Evolutionary conservation across 306 rosid genomes (phyloP).

Genomic region (Rubus parviflorus): DNA sequence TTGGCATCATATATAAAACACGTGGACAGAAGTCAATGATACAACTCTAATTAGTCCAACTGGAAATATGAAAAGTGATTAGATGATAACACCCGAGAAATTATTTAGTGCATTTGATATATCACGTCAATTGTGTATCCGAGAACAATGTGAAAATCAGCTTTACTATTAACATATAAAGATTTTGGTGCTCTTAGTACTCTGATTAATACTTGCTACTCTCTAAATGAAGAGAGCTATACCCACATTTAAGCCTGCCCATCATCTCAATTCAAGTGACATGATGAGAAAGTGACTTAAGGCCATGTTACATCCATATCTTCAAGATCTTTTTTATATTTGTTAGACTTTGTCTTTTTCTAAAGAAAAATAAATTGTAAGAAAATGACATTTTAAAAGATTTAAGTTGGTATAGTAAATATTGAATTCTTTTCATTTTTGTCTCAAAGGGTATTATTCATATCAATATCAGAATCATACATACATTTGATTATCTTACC

Average conservation of each 20-base stretch:
- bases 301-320: slow-evolving; percentile 21
- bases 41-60: not conserved
- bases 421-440: not conserved
- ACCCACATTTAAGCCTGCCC: not conserved
- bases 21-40: not conserved
- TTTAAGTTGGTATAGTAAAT: not conserved
- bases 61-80: not conserved
- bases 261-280: slow-evolving; percentile 6
- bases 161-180: not conserved
- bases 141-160: not conserved
- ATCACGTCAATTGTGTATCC: not conserved
- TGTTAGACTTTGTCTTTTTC: slow-evolving; percentile 27
- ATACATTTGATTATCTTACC: not conserved
- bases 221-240: not conserved
- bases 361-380: not conserved
- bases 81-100: not conserved
- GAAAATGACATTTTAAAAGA: slow-evolving; percentile 1
- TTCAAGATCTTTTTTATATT: slow-evolving; percentile 16
- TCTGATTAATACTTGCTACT: not conserved
- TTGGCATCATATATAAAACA: not conserved
- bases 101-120: not conserved
- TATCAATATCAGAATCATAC: not conserved
- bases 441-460: not conserved
- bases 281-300: slow-evolving; percentile 27
- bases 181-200: not conserved